Conservation (phyloP, 2,329 filamentous ascomycete genomes). For the Alternaria sp. region DNA sequence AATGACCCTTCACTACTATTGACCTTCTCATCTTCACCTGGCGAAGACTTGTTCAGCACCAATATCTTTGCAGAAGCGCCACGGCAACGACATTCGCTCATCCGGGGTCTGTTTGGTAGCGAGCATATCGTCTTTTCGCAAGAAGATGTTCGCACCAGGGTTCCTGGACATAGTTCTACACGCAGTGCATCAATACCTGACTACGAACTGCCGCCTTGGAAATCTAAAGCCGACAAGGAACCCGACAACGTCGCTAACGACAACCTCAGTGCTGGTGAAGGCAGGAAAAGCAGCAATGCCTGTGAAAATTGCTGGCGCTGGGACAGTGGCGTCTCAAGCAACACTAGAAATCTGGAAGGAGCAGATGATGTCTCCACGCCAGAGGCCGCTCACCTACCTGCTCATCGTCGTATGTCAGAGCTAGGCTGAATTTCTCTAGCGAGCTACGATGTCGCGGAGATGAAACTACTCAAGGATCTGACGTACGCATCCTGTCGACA, state of each 20-base stretch:
- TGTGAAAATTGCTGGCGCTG: neutral
- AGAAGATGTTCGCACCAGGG: slow-evolving; percentile 8
- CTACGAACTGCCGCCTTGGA: neutral
- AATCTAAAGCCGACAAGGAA: neutral
- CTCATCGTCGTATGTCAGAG: neutral
- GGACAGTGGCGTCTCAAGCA: neutral
- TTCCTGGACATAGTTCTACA: slow-evolving; percentile 19
- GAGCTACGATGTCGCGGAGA: neutral
- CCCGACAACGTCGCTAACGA: neutral
- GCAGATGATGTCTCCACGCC: neutral
- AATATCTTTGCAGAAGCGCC: slow-evolving; percentile 11
- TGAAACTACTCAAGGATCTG: neutral
- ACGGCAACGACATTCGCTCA: slow-evolving; percentile 13
- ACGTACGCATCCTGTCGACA: neutral
- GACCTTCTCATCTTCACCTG: slow-evolving; percentile 7
- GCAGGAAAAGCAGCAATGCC: too few relatives aligned
- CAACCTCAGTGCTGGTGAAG: neutral
- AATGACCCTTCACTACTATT: neutral
- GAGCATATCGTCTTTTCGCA: neutral
- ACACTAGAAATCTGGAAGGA: neutral
- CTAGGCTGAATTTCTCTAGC: neutral
- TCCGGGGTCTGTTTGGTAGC: slow-evolving; percentile 19
- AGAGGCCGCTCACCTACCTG: neutral
- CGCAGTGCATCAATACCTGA: slow-evolving; percentile 9
- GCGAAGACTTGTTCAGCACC: neutral